These are phyloP conservation scores for Leptographium wingfieldii DNA, from an alignment of 2,329 filamentous ascomycete species.

Conservation along the genomic window DNA sequence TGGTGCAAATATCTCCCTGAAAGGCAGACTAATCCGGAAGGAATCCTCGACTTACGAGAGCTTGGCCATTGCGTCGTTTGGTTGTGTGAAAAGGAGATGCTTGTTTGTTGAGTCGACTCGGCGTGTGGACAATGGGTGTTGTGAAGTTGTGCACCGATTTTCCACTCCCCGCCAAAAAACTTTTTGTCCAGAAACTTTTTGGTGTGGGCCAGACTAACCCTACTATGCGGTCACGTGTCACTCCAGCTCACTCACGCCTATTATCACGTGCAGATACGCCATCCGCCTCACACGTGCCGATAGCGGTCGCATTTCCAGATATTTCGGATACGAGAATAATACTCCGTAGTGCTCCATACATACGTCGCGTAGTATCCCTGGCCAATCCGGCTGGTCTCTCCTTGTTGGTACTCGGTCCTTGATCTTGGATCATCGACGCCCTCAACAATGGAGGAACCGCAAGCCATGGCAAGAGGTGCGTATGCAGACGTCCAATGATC, in stretches of 20 bases:
- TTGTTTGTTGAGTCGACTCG: neutral
- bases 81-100: neutral
- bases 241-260: no score
- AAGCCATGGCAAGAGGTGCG: neutral
- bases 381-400: neutral
- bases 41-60: slow-evolving; percentile 38
- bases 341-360: neutral
- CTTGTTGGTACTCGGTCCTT: neutral
- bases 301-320: neutral
- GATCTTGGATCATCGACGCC: neutral
- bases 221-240: slow-evolving; percentile 1
- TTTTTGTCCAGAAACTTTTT: slow-evolving; percentile 3
- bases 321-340: neutral
- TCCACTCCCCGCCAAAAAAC: slow-evolving; percentile 3
- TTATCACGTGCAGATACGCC: neutral
- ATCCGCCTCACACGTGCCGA: neutral
- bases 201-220: slow-evolving; percentile 4
- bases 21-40: neutral
- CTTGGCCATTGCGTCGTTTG: slow-evolving; percentile 41
- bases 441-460: neutral
- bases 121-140: neutral
- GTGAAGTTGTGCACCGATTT: neutral
- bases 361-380: neutral
- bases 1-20: slow-evolving; percentile 1
- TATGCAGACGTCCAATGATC: neutral